A percentile compares a stretch with the other conserved stretches of the same genome.
phyloP scores from a whole-genome alignment of 202 grass and related monocot species.

The Carex arenaria region DNA sequence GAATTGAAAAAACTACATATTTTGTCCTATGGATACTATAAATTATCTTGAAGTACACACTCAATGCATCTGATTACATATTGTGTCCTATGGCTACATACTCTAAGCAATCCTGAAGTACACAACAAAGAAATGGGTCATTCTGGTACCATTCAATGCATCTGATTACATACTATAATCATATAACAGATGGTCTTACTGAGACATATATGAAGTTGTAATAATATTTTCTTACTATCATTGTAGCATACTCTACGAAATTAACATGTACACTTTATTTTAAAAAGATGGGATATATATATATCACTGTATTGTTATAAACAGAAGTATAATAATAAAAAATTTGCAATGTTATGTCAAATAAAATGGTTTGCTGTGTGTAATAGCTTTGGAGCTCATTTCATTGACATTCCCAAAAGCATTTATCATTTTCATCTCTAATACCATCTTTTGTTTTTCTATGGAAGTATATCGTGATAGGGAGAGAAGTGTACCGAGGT shows the following conservation, averaged over 20 bases:
- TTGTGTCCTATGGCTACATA: neutral
- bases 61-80: too few species aligned
- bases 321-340: slow-evolving; percentile 26
- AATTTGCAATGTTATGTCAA: slow-evolving; percentile 12
- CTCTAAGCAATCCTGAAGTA: too few species aligned
- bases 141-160: too few species aligned
- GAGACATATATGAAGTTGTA: slow-evolving; percentile 11
- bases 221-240: neutral
- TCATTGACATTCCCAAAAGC: slow-evolving; percentile 2
- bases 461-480: slow-evolving; percentile 41
- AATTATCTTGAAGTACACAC: too few species aligned
- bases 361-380: slow-evolving; percentile 18
- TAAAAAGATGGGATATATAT: slow-evolving; percentile 2
- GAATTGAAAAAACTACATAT: slow-evolving; percentile 10
- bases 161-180: neutral
- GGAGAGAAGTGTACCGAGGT: slow-evolving; percentile 46
- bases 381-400: slow-evolving; percentile 3
- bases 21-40: neutral
- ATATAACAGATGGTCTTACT: slow-evolving; percentile 16
- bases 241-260: neutral
- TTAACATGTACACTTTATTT: slow-evolving; percentile 16
- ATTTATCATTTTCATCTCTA: neutral
- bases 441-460: slow-evolving; percentile 16
- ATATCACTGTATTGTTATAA: slow-evolving; percentile 23
- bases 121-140: too few species aligned